phyloP scores from a whole-genome alignment of 2,329 filamentous ascomycete species.

The Botrytis porri region DNA sequence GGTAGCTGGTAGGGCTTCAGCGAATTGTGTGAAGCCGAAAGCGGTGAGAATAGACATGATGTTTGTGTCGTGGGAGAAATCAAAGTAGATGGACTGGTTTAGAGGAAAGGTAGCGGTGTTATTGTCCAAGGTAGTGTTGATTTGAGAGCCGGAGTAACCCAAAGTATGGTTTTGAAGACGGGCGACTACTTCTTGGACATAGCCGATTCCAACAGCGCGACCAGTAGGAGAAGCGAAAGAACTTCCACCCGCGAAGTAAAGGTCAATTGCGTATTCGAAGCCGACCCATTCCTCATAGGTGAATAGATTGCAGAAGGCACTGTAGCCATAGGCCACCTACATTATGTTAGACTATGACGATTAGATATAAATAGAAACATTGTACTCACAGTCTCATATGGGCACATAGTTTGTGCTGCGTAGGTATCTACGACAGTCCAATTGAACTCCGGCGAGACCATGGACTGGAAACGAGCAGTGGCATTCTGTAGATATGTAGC shows the following conservation, averaged over 20 bases:
- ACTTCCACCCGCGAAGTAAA: constrained; percentile 57
- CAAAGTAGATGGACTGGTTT: constrained; percentile 71
- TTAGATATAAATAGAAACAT: background rate
- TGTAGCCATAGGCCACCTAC: constrained; percentile 68
- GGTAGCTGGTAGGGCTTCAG: constrained; percentile 53
- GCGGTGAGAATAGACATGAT: constrained; percentile 68
- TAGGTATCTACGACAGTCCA: constrained; percentile 65
- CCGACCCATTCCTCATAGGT: constrained; percentile 71
- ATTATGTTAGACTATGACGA: constrained; percentile 19
- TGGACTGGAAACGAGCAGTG: constrained; percentile 54
- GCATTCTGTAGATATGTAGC: constrained; percentile 63
- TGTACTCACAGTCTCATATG: constrained; percentile 62
- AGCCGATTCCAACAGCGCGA: constrained; percentile 70
- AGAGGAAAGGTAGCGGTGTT: constrained; percentile 68
- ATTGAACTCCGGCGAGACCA: constrained; percentile 53
- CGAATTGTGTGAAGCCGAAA: constrained; percentile 70
- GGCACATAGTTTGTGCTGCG: constrained; percentile 68
- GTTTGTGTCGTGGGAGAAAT: constrained; percentile 77
- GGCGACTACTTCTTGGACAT: constrained; percentile 69
- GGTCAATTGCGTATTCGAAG: constrained; percentile 69
- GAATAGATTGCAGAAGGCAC: constrained; percentile 70
- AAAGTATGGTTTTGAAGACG: constrained; percentile 65
- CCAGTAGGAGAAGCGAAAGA: constrained; percentile 37
- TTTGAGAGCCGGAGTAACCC: constrained; percentile 55
- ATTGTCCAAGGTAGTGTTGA: constrained; percentile 69